Evolutionary conservation across 768 basidiomycete genomes (phyloP), one percentile per base, ranked within the genome.

Genomic region (Boletus pseudo-olivaceus): DNA sequence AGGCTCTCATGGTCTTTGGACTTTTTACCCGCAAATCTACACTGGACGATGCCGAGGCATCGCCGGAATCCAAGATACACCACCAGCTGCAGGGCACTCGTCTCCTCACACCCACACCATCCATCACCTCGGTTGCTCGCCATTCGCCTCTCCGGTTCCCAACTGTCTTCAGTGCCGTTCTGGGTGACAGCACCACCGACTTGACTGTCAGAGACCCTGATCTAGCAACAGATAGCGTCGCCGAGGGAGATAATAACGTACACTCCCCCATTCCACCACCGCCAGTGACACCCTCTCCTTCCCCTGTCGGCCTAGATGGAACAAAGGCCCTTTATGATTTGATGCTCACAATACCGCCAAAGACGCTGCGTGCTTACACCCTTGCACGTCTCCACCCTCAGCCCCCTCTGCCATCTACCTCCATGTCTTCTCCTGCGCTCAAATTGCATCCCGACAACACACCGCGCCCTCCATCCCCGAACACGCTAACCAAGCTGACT

Each of bases 301-400:
- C 64, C 7, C 77, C 75, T n/a, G 61, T 67, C 47, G 70, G 72
- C 3, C 72, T 75, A 8, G 72, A 72, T 14, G 76, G 83, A 59
- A 65, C 80, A 5, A 63, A 71, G 29, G 61, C 73, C 12, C 72
- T 90, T 2, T 71, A 76, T 42, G 62, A 78, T 7, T 77, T 86
- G 56, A 74, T 90, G 62, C 65, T 73, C 30, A 75, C 81, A 12
- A 77, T 89, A 38, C 88, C 88, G 11, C 73, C 87, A 7, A 84
- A 87, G 68, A 83, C 78, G 0, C 73, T 90, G 0, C 85, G 88
- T 63, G 54, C 77, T 1, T 88, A 87, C 69, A 77, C 79, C 32
- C 74, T 89, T 33, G 54, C 80, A 3, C 80, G 77, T 55, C 73
- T 89, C 48, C 63, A 64, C 17, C 58, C 64, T 1, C 51, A 15